These are phyloP conservation scores for Fistulifera solaris DNA, from an alignment of 108 stramenopile genomes.

Conservation along the genomic window DNA sequence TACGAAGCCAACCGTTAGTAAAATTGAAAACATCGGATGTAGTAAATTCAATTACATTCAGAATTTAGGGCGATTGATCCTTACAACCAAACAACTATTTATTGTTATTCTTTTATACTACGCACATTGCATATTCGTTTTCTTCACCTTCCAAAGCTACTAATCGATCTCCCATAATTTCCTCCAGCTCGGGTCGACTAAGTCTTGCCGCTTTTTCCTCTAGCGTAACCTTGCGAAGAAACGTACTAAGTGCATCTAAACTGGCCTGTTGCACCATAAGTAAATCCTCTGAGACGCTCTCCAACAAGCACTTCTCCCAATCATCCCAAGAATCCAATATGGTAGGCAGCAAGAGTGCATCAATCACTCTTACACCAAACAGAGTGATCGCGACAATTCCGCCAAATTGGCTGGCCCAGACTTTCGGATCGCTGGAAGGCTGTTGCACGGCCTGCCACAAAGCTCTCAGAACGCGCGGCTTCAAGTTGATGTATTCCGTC, in stretches of 20 bases:
- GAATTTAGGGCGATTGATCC: too few relatives aligned
- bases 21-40: too few relatives aligned
- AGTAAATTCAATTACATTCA: background rate
- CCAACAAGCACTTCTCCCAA: slow-evolving; percentile 30
- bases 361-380: slow-evolving; percentile 72
- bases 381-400: slow-evolving; percentile 66
- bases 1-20: slow-evolving; percentile 66
- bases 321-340: slow-evolving; percentile 51
- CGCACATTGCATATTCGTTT: background rate
- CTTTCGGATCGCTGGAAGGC: slow-evolving; percentile 19
- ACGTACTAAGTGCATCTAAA: background rate
- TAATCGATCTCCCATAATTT: background rate
- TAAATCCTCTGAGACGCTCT: background rate
- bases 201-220: background rate
- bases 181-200: background rate
- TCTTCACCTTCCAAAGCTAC: background rate
- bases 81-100: background rate
- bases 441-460: slow-evolving; percentile 25
- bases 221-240: background rate
- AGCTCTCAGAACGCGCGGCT: slow-evolving; percentile 53
- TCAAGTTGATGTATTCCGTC: slow-evolving; percentile 64
- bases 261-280: background rate
- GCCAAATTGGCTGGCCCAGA: slow-evolving; percentile 57
- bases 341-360: slow-evolving; percentile 70
- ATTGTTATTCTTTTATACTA: background rate